Conservation (phyloP, 78 protist species). For the slime mould (Dictyostelium discoideum) region DNA sequence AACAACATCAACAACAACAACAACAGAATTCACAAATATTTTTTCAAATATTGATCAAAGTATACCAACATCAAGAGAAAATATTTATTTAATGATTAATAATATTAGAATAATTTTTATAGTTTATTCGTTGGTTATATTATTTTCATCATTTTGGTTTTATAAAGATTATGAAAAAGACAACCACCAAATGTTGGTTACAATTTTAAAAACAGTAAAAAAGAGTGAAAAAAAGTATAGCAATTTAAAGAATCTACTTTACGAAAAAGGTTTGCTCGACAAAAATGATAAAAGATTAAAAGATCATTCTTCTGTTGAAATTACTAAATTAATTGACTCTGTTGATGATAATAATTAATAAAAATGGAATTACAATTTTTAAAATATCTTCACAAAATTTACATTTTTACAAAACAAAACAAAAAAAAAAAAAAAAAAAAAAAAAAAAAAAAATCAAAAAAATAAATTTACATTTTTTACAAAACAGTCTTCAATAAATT, state of each 20-base stretch:
- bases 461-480: not conserved
- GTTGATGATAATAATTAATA: not conserved
- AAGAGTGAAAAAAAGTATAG: not conserved
- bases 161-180: constrained; percentile 49
- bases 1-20: not conserved
- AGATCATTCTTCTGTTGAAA: not conserved
- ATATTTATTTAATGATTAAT: not conserved
- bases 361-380: not conserved
- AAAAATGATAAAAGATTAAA: not conserved
- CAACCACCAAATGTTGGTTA: constrained; percentile 20
- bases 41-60: not conserved
- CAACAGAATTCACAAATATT: not conserved
- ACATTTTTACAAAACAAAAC: not conserved
- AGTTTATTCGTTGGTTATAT: not conserved
- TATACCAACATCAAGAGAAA: not conserved
- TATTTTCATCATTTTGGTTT: constrained; percentile 22
- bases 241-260: not conserved
- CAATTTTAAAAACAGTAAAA: not conserved
- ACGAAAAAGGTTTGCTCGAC: not conserved
- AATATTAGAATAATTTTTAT: constrained; percentile 5
- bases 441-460: not conserved
- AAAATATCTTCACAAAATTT: not conserved
- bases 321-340: not conserved
- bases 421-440: not conserved
- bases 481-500: not conserved